phyloP scores from a whole-genome alignment of 2,329 filamentous ascomycete genomes.

The Colletotrichum siamense region DNA sequence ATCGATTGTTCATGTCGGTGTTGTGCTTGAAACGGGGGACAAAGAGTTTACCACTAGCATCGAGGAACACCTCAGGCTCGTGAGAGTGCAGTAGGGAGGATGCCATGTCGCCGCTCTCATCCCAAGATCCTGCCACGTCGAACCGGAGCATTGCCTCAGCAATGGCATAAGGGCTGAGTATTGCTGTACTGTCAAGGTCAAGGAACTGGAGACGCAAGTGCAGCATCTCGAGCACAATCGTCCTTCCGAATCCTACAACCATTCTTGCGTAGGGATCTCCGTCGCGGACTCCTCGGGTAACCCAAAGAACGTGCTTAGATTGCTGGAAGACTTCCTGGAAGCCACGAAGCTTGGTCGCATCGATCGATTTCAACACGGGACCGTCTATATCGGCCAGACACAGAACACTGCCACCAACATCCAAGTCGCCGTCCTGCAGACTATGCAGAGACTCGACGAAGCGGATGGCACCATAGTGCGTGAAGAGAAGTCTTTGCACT shows the following conservation, averaged over 20 bases:
- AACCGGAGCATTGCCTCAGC: background rate
- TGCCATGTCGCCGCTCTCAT: background rate
- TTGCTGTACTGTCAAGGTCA: background rate
- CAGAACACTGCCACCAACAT: slow-evolving; percentile 21
- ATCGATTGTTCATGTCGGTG: background rate
- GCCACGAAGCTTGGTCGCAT: slow-evolving; percentile 26
- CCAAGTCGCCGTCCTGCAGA: background rate
- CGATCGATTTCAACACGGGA: slow-evolving; percentile 35
- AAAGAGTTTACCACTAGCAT: background rate
- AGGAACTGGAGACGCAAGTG: slow-evolving; percentile 12
- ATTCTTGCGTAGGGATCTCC: slow-evolving; percentile 23
- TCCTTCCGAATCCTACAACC: slow-evolving; percentile 4
- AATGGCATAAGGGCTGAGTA: background rate
- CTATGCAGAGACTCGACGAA: background rate
- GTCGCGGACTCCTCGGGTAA: slow-evolving; percentile 17
- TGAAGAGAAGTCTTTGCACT: background rate
- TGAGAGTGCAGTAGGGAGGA: background rate
- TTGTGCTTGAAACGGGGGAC: background rate
- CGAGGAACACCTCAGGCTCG: background rate
- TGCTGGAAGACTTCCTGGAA: slow-evolving; percentile 22
- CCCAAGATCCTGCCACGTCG: background rate
- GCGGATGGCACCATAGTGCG: background rate
- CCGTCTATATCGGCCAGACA: slow-evolving; percentile 15
- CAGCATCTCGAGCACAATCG: background rate
- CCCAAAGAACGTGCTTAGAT: slow-evolving; percentile 24